Conservation (phyloP, 306 rosid species). For the Malus fusca region DNA sequence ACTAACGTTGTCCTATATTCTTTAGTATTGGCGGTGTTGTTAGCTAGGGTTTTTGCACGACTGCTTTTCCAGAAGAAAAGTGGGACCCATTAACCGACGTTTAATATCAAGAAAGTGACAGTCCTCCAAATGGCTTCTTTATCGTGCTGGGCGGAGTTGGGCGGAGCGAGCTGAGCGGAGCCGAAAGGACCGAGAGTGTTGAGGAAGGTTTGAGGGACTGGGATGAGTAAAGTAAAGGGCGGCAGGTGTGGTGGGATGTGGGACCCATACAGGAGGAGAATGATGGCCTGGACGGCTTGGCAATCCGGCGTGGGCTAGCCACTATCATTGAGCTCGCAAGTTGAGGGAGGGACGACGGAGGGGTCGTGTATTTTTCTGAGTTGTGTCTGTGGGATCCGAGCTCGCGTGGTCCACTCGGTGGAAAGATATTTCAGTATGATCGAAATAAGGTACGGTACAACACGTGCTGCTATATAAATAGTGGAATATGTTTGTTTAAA, state of each 20-base stretch:
- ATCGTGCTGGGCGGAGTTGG: constrained; percentile 7
- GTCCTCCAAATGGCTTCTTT: constrained; percentile 12
- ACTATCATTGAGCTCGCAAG: constrained; percentile 44
- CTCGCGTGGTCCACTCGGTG: constrained; percentile 2
- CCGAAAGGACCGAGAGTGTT: neutral
- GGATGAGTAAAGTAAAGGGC: neutral
- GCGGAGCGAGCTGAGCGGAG: constrained; percentile 14
- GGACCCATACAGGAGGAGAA: constrained; percentile 27
- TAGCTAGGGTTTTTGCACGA: neutral
- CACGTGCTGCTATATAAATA: fast-evolving
- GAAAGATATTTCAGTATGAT: neutral
- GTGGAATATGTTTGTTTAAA: too few species aligned
- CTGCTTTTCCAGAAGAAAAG: neutral
- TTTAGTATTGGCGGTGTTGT: neutral
- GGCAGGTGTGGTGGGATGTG: constrained; percentile 24
- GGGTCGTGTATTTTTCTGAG: neutral
- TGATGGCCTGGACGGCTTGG: constrained; percentile 46
- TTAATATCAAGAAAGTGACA: neutral
- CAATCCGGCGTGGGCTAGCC: constrained; percentile 69
- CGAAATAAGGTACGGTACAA: fast-evolving
- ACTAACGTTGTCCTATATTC: neutral
- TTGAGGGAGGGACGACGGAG: constrained; percentile 10
- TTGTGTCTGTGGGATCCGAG: constrained; percentile 14
- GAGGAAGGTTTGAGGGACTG: neutral
- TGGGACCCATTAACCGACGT: constrained; percentile 5